phyloP scores from a whole-genome alignment of 257 asterid genomes.

The Nicotiana noctiflora region DNA sequence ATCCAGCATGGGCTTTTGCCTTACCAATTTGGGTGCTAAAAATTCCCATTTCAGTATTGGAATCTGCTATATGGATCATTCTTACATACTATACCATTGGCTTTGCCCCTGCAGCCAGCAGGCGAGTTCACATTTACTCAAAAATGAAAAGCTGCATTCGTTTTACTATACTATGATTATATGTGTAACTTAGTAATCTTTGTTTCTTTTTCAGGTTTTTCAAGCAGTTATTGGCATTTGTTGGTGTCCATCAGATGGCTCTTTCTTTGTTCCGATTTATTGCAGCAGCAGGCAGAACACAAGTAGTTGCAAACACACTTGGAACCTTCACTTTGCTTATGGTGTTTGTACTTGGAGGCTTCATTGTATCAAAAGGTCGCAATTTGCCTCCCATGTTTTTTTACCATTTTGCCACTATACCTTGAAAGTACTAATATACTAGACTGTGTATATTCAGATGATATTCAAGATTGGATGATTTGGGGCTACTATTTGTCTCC shows the following conservation, averaged over 20 bases:
- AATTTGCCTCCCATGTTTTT: not conserved
- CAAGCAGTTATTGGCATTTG: slow-evolving; percentile 61
- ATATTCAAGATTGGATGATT: slow-evolving; percentile 70
- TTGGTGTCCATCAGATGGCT: slow-evolving; percentile 77
- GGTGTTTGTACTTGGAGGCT: slow-evolving; percentile 77
- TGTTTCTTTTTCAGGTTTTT: slow-evolving; percentile 42
- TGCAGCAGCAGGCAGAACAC: slow-evolving; percentile 68
- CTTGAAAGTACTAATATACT: not conserved
- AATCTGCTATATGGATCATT: slow-evolving; percentile 59
- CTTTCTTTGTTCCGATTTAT: slow-evolving; percentile 71
- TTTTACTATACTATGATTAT: not conserved
- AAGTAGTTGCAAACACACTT: slow-evolving; percentile 64
- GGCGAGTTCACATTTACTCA: slow-evolving; percentile 26
- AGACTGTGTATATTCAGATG: slow-evolving; percentile 34
- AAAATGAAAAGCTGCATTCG: not conserved
- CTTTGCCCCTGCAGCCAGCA: slow-evolving; percentile 65
- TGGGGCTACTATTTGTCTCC: slow-evolving; percentile 94
- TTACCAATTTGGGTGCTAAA: slow-evolving; percentile 77
- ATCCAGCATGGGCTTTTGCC: slow-evolving; percentile 90
- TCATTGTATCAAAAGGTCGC: slow-evolving; percentile 60
- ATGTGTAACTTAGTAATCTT: not conserved
- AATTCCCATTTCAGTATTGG: slow-evolving; percentile 57
- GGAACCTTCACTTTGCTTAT: slow-evolving; percentile 62
- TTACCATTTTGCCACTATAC: not conserved
- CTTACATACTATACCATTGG: slow-evolving; percentile 82